Base-by-base conservation (phyloP, 2,329 filamentous ascomycete species). In the Clonostachys chloroleuca region DNA sequence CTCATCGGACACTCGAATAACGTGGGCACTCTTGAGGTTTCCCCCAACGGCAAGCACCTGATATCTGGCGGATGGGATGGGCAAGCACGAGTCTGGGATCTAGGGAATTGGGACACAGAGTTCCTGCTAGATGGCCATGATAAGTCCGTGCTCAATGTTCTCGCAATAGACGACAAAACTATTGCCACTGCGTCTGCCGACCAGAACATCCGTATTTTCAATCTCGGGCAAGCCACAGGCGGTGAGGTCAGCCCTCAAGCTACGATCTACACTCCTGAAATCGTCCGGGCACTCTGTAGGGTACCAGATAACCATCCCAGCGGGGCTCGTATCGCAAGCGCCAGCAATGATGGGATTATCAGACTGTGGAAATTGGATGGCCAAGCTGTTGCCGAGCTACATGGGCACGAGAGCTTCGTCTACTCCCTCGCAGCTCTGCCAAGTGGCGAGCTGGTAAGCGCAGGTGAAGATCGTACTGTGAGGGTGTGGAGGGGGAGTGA, bases 21-120 rank as follows among this genome's bases (percentile, higher is more conserved):
- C 58, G 84, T 99, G 42, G 96, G 92, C 64, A 80, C 92, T 9
- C 70, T 99, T 41, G 89, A 95, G 58, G 84, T 89, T 14, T 86
- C 85, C 44, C 80, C 86, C 1, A 79, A 84, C 49, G 86, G 85
- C 3, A 80, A 72, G 42, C 89, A 83, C 63, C 76, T 97, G 39
- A 84, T 96, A 42, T 97, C 92, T 54, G 94, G 92, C 34, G 89
- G 92, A 58, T 99, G 94, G 94, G 94, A 99, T 66, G 82, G 82
- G 33, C 87, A 91, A 53, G 92, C 90, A 30, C 85, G 90, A 47
- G 72, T 97, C 45, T 99, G 94, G 94, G 79, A 77, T 52, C 73
- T 94, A n/a, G 81, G 81, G 39, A 91, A 86, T 54, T 96, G 92
- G 89, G 90, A 95, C 60, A 81, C 81, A 10, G 81, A 87, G 53